Evolutionary conservation across 306 rosid genomes (phyloP), one percentile per base, ranked within the genome.

Genomic region (Medicago truncatula): DNA sequence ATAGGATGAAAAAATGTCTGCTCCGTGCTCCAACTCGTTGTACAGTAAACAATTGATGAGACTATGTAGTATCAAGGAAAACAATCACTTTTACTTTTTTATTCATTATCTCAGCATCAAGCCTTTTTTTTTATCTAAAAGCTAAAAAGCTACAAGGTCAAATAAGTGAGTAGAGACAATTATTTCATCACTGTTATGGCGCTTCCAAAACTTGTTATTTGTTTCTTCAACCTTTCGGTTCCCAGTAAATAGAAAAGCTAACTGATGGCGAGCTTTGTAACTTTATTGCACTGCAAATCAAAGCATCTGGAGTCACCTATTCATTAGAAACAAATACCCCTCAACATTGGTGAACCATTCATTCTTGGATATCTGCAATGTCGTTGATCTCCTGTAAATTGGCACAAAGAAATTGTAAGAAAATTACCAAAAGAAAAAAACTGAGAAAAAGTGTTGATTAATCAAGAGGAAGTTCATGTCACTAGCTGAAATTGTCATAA

Each of bases 331-430:
- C 58, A 62, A 62, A 67, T 50, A 70, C 17, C 59, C 21, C 28
- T 62, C 50, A 43, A 68, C 53, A 77, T 80, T 61, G 38, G 67
- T 49, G 52, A 68, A 69, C 25, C 60, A 70, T 60, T 74, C 73
- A 41, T 66, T 13, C 60, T 77, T 67, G 70, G 47, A 89, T 83
- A 80, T 84, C 85, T 2, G 82, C 71, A 54, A 81, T 85, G 60
- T 82, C 83, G 13, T 70, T 77, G 69, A 91, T 84, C 76, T 84
- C 92, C 97, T 91, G 87, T 17, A 80, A 43, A 74, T 34, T 44
- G 78, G 21, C 63, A 83, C 25, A 66, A 74, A 13, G 10, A 41
- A 16, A 57, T 62, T 31, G 36, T 52, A 40, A 65, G 80, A 44
- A 62, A 64, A 41, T 8, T 43, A 9, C 6, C 13, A 16, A 43